Evolutionary conservation across 2,329 filamentous ascomycete species (phyloP), one percentile per base, ranked within the genome.

Genomic region (Ascomycota sp.): DNA sequence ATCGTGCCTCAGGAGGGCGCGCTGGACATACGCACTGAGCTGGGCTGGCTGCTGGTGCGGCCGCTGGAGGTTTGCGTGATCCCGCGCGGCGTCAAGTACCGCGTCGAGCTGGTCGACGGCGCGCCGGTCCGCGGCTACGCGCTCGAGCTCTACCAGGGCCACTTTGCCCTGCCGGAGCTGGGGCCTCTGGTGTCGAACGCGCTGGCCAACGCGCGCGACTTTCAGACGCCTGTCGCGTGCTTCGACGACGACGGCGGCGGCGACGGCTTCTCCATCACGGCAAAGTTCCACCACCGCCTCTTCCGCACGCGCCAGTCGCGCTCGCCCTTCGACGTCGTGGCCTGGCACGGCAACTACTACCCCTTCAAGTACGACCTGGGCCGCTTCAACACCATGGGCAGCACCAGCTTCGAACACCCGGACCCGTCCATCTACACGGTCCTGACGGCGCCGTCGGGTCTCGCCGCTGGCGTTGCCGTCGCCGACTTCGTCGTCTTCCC

Each of bases 301-400:
- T 81, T 77, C 51, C 51, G 55, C 13, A 69, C 72, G 8, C 55
- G 44, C 26, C 78, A 83, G 51, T 51, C 59, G 8, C 78, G 83
- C 48, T 75, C 71, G 0, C 78, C 78, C 0, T 86, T 83, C 40
- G 77, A 86, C 44, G 68, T 85, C 0, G 78, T 82, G 3, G 75
- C 72, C 4, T 85, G 78, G 77, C 78, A 85, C 45, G 79, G 79
- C 26, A 78, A 70, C 40, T 83, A 79, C 54, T 75, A 76, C 36
- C 79, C 79, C 0, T 82, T 72, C 59, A 86, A 85, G 50, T 86
- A 85, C 52, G 78, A 85, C 43, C 61, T 86, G 1, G 75, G 74
- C 11, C 69, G 75, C 15, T 85, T 82, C 59, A 77, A 73, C 47
- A 69, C 69, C 26, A 72, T 85, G 22, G 78, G 78, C 22, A 71